phyloP scores from a whole-genome alignment of 2,329 filamentous ascomycete species.

The Fusarium lyarnte region DNA sequence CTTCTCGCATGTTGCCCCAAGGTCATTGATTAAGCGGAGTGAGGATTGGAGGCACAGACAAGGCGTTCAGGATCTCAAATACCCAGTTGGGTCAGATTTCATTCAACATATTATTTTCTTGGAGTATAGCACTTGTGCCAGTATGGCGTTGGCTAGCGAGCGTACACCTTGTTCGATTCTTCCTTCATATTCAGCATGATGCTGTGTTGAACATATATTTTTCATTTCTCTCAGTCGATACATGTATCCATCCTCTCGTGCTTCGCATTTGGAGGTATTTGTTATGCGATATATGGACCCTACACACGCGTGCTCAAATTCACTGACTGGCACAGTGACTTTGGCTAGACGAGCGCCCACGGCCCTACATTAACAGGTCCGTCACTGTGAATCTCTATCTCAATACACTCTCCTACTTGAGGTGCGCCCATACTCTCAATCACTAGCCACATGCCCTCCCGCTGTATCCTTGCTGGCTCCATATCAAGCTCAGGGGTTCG shows the following conservation, averaged over 20 bases:
- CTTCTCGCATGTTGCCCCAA: background rate
- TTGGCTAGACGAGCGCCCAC: constrained; percentile 52
- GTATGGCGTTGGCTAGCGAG: constrained; percentile 24
- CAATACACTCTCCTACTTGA: constrained; percentile 54
- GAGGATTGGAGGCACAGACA: constrained; percentile 12
- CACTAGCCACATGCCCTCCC: constrained; percentile 78
- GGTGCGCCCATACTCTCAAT: constrained; percentile 79
- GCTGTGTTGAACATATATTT: background rate
- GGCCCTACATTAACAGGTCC: constrained; percentile 54
- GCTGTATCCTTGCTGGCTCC: constrained; percentile 66
- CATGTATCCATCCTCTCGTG: background rate
- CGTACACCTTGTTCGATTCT: constrained; percentile 15
- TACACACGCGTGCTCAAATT: background rate
- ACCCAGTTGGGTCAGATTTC: constrained; percentile 37
- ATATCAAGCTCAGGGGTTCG: constrained; percentile 80
- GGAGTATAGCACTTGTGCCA: constrained; percentile 20
- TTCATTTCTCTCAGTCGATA: background rate
- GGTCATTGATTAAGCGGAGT: background rate
- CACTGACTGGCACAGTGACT: background rate
- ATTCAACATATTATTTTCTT: constrained; percentile 8
- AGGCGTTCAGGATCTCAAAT: constrained; percentile 41
- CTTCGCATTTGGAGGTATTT: background rate
- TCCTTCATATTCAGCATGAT: constrained; percentile 6
- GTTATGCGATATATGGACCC: background rate
- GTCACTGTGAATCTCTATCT: constrained; percentile 63